Evolutionary conservation across 2,329 filamentous ascomycete genomes (phyloP), one percentile per base, ranked within the genome.

Genomic region (Cryphonectria naterciae): DNA sequence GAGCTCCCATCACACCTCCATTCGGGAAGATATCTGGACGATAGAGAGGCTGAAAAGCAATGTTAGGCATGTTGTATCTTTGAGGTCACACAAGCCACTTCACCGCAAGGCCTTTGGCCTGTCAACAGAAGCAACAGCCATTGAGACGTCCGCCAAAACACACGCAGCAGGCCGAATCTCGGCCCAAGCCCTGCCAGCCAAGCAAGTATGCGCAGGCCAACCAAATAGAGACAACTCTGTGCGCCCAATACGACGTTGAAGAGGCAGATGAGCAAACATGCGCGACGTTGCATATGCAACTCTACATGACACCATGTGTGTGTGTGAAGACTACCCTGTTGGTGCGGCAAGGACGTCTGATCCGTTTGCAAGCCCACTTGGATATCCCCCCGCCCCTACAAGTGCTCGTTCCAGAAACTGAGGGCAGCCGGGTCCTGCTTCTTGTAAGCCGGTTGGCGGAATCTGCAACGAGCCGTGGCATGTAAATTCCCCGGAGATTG

Each of bases 191-290:
- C 13, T 28, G 43, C 43, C 43, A 35, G 35, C 19, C 28, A 25
- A 25, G 35, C 19, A 41, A 35, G 39, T 32, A 17, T 52, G 41
- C 25, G 63, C 63, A 65, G 63, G 5, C n/a, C 39, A 35, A 37
- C 11, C 17, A 49, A 37, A 25, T 22, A n/a, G 10, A 49, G n/a
- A 65, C 63, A 46, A 28, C 22, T 32, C 17, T 49, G 63, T 65
- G 25, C 63, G 43, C 52, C 43, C 11, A 25, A 43, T 64, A 22
- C 61, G 25, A 64, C 37, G 37, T 25, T 43, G 25, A 39, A 17
- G n/a, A 32, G 11, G n/a, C 61, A 46, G 25, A 25, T 41, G 39
- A 49, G 63, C 63, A 65, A 65, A 65, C 63, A 49, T 65, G 63
- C 41, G 28, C 43, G 63, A 65, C 63, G 63, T 65, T 65, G 43